Percentiles rank a stretch among this genome's conserved stretches.
Evolutionary conservation across 148 eudicot species (phyloP).

Genomic region (Camellia japonica): DNA sequence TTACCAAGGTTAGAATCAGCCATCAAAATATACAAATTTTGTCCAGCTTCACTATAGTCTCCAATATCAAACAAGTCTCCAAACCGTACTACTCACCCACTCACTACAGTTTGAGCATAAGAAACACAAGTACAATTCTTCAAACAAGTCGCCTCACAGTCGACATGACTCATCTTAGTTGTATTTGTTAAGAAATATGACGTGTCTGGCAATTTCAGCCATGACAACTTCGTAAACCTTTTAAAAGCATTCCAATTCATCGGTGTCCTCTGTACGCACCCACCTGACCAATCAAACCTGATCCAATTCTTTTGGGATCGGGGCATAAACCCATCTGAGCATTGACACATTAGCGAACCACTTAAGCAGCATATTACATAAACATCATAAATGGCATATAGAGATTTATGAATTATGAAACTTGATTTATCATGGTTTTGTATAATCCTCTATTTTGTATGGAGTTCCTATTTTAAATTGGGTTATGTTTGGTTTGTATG

Average conservation of each 20-base stretch:
- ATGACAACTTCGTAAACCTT: constrained; percentile 25
- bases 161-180: background rate
- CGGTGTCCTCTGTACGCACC: constrained; percentile 17
- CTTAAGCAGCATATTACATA: constrained; percentile 17
- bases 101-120: constrained; percentile 20
- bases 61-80: constrained; percentile 24
- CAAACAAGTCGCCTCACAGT: constrained; percentile 20
- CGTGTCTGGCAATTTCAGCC: constrained; percentile 29
- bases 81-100: constrained; percentile 26
- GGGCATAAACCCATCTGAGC: constrained; percentile 26
- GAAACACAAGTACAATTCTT: constrained; percentile 30
- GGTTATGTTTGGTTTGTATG: no score
- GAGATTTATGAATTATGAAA: no score
- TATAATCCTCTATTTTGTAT: no score
- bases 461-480: no score
- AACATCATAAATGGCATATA: constrained; percentile 20
- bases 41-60: constrained; percentile 19
- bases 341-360: constrained; percentile 3
- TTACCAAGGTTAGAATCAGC: constrained; percentile 28
- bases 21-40: constrained; percentile 22
- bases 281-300: constrained; percentile 18
- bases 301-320: constrained; percentile 17
- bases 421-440: no score
- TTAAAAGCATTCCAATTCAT: constrained; percentile 9
- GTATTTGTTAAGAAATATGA: constrained; percentile 4